Evolutionary conservation across 352 stramenopile species (phyloP), one percentile per base, ranked within the genome.

Genomic region (Phytopythium aichiense): DNA sequence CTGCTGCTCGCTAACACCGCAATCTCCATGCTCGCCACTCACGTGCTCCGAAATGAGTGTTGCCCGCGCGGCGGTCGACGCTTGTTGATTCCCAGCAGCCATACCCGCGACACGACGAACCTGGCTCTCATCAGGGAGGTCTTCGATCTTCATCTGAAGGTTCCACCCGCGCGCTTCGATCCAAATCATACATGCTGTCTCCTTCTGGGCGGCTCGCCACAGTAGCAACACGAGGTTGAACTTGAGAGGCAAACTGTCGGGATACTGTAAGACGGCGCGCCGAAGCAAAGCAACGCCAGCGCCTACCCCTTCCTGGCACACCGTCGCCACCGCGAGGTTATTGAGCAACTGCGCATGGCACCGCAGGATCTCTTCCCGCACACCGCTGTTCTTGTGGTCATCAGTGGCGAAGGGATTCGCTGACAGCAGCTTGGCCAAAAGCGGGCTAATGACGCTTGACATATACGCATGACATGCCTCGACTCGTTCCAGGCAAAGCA

Each of bases 191-290:
- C 73, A 90, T 20, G 84, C 84, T 33, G 65, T 63, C 2, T 73
- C 63, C 52, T 71, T 71, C 16, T 91, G 71, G 3, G 61, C 54
- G 16, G 77, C 70, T 18, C 83, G 69, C 87, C 81, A 94, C 0
- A 95, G 69, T 40, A 95, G 65, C n/a, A 94, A 63, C 33, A 78
- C 74, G 18, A 93, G 64, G 50, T 95, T 95, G 61, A 93, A 94
- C 23, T 71, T 73, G 4, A 91, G 61, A 11, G 68, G 60, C 9
- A 89, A 49, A 12, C 62, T 76, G 0, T 60, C 37, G 7, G 77
- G 75, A 64, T 87, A 91, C 30, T 59, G 55, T 20, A 72, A 63
- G 3, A 79, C 35, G 6, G 73, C 78, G n/a, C 81, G 51, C 0
- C 59, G 70, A 45, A 94, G 72, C 37, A 88, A 65, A 5, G 38